Base-by-base conservation (phyloP, 2,329 filamentous ascomycete genomes). In the Cladosporium cucumerinum region DNA sequence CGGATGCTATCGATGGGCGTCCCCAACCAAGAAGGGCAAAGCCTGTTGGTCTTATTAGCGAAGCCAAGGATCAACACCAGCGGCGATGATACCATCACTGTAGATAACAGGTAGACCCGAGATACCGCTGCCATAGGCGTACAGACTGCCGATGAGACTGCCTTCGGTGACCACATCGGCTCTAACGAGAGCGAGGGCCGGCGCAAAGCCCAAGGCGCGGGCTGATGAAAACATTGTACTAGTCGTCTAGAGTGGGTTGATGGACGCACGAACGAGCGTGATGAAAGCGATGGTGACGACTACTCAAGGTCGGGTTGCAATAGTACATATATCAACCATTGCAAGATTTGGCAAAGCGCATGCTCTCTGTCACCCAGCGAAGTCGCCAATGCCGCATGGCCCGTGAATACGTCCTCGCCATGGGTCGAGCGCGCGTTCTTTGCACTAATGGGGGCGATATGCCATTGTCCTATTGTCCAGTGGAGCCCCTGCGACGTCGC, bases 101-200 rank as follows among this genome's bases (percentile, higher is more conserved):
- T 70, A 71, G 34, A 69, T 63, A 21, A 71, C 36, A 30, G 69
- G 68, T n/a, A 68, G 54, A 3, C 69, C 69, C 34, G 63, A 58
- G 28, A 70, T 59, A n/a, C 64, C 65, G 28, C 32, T 55, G 32
- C 66, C 69, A 61, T 70, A 69, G 21, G 61, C 69, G 30, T 65
- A 70, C 25, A 67, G 28, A 12, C 54, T 57, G 32, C 54, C 54
- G 5, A 57, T 16, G 10, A 32, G 54, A 10, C 32, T 57, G 36
- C 63, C 64, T 51, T 62, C 39, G 8, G 39, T 46, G n/a, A 46
- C n/a, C 16, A 54, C 26, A 14, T 54, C 51, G 21, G 49, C 59
- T 18, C 58, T 61, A 8, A 59, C 57, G 25, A 67, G 51, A 52
- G 48, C 43, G 11, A 66, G 26, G 11, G 65, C 30, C 30, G 46